Percentiles rank a stretch among this genome's conserved stretches.
These are phyloP conservation scores for Leccinellum luteum DNA, from an alignment of 768 basidiomycete genomes.

Conservation along the genomic window DNA sequence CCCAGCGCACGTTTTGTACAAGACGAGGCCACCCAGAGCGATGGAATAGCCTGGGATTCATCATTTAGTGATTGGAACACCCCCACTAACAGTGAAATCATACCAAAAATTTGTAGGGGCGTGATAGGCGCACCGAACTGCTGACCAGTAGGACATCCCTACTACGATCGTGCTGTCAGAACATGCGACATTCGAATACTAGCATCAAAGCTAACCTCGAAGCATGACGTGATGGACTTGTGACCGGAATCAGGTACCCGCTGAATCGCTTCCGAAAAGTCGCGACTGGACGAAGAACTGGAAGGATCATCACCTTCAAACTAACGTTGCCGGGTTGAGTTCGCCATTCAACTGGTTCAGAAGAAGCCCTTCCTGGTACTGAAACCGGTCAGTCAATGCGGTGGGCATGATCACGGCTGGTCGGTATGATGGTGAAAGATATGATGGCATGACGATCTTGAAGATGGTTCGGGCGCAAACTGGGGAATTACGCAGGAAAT, in stretches of 20 bases:
- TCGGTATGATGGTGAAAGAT: neutral
- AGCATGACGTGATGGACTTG: neutral
- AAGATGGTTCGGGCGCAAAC: neutral
- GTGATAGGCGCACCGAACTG: slow-evolving; percentile 83
- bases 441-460: neutral
- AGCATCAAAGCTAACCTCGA: slow-evolving; percentile 49
- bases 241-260: neutral
- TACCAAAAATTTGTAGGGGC: slow-evolving; percentile 80
- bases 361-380: neutral
- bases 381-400: neutral
- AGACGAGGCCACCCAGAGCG: slow-evolving; percentile 78
- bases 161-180: slow-evolving; percentile 26
- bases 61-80: neutral
- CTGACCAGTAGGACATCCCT: slow-evolving; percentile 91
- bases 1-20: slow-evolving; percentile 76
- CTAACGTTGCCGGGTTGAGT: neutral
- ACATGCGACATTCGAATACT: neutral
- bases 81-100: slow-evolving; percentile 16
- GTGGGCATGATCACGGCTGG: neutral
- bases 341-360: neutral
- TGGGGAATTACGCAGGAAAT: neutral
- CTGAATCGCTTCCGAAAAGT: neutral
- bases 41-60: slow-evolving; percentile 70
- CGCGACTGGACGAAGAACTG: neutral
- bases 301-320: neutral